phyloP scores from a whole-genome alignment of 768 basidiomycete species.

The Dioszegia aurantiaca region DNA sequence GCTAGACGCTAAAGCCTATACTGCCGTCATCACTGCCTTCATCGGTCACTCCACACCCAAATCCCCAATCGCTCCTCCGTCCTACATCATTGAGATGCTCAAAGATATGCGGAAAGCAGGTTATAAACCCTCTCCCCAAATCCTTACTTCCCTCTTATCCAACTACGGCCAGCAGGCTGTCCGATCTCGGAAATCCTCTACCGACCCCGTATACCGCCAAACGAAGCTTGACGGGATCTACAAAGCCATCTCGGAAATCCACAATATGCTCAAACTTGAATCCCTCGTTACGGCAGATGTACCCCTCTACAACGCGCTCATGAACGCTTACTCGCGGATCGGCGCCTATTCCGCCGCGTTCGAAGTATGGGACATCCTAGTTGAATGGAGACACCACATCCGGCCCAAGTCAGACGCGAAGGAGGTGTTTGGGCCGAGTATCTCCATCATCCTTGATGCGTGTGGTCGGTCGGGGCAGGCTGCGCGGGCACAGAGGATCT shows the following conservation, averaged over 20 bases:
- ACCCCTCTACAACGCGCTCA: slow-evolving; percentile 73
- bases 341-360: slow-evolving; percentile 69
- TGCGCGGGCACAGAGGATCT: slow-evolving; percentile 60
- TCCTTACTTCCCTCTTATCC: slow-evolving; percentile 68
- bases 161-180: slow-evolving; percentile 39
- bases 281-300: slow-evolving; percentile 69
- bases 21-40: slow-evolving; percentile 55
- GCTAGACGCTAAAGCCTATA: slow-evolving; percentile 58
- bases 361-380: slow-evolving; percentile 68
- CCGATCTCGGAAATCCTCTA: slow-evolving; percentile 16
- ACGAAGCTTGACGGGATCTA: slow-evolving; percentile 20
- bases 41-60: slow-evolving; percentile 61
- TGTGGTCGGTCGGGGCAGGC: slow-evolving; percentile 65
- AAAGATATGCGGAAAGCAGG: slow-evolving; percentile 73
- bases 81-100: slow-evolving; percentile 71
- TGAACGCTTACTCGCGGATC: slow-evolving; percentile 83
- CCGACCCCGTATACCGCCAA: slow-evolving; percentile 4
- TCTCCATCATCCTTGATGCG: slow-evolving; percentile 81
- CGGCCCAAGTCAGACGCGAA: slow-evolving; percentile 54
- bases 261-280: slow-evolving; percentile 75
- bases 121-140: slow-evolving; percentile 59
- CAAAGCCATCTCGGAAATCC: slow-evolving; percentile 56
- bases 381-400: slow-evolving; percentile 55
- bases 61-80: slow-evolving; percentile 55
- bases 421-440: slow-evolving; percentile 57